Evolutionary conservation across 768 basidiomycete species (phyloP).

Genomic region (Auricularia cornea): DNA sequence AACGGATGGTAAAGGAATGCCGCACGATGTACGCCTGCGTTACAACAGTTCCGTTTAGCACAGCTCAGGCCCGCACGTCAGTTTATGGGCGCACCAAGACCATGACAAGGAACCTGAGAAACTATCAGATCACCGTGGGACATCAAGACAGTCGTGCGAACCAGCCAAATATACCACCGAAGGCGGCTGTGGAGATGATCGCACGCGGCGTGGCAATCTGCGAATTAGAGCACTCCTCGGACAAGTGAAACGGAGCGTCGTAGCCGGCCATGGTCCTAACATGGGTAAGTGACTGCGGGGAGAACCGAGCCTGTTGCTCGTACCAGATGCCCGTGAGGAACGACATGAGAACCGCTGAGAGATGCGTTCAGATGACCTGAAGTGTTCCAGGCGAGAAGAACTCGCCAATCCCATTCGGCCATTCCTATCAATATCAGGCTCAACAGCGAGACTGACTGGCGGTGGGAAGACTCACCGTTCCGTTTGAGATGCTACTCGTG

Average conservation of each 20-base stretch:
- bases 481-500: neutral
- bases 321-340: slow-evolving; percentile 7
- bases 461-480: neutral
- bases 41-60: too few relatives aligned
- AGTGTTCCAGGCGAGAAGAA: too few relatives aligned
- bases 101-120: neutral
- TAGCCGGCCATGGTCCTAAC: slow-evolving; percentile 10
- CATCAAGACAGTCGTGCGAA: neutral
- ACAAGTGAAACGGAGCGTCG: slow-evolving; percentile 10
- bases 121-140: neutral
- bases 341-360: slow-evolving; percentile 8
- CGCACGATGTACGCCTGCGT: neutral
- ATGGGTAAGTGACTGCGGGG: neutral
- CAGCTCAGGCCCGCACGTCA: neutral
- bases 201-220: slow-evolving; percentile 10
- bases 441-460: neutral
- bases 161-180: slow-evolving; percentile 4
- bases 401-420: neutral
- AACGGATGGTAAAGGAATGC: neutral
- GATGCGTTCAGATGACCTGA: slow-evolving; percentile 4
- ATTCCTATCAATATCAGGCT: neutral
- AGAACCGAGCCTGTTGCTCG: neutral
- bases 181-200: slow-evolving; percentile 8
- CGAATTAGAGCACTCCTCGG: slow-evolving; percentile 9
- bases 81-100: neutral